phyloP scores from a whole-genome alignment of 2,329 filamentous ascomycete genomes.

The Periconia digitata region DNA sequence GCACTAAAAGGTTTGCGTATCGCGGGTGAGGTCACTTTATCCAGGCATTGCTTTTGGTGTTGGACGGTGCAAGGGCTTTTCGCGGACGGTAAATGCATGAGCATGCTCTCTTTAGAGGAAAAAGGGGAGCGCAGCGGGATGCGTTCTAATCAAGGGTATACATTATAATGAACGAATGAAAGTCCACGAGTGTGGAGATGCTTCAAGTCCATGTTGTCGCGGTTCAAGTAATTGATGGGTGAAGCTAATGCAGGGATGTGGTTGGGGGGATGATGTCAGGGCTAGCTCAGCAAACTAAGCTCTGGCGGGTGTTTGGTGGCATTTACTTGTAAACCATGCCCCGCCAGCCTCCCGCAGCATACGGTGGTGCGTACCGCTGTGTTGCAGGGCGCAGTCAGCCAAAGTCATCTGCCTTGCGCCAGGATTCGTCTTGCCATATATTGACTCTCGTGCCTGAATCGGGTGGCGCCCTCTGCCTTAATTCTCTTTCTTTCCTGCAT shows the following conservation, averaged over 20 bases:
- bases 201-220: background rate
- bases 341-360: conserved; percentile 18
- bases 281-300: background rate
- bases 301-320: background rate
- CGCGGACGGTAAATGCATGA: conserved; percentile 16
- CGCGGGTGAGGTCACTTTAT: conserved; percentile 25
- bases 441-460: background rate
- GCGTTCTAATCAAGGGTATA: conserved; percentile 15
- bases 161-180: conserved; percentile 21
- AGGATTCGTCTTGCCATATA: background rate
- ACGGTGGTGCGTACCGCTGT: conserved; percentile 4
- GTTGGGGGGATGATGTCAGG: background rate
- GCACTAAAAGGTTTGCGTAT: conserved; percentile 52
- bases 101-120: conserved; percentile 25
- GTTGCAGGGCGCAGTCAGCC: conserved; percentile 3
- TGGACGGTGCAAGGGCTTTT: conserved; percentile 7
- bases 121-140: conserved; percentile 18
- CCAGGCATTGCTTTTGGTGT: conserved; percentile 23
- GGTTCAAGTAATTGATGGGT: background rate
- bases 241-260: conserved; percentile 1
- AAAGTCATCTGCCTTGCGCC: conserved; percentile 7
- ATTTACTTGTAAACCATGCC: too few relatives aligned
- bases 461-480: background rate
- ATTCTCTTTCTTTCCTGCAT: background rate
- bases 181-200: background rate